Evolutionary conservation across 176 grass and related monocot species (phyloP).

Genomic region (Tillandsia leiboldiana): DNA sequence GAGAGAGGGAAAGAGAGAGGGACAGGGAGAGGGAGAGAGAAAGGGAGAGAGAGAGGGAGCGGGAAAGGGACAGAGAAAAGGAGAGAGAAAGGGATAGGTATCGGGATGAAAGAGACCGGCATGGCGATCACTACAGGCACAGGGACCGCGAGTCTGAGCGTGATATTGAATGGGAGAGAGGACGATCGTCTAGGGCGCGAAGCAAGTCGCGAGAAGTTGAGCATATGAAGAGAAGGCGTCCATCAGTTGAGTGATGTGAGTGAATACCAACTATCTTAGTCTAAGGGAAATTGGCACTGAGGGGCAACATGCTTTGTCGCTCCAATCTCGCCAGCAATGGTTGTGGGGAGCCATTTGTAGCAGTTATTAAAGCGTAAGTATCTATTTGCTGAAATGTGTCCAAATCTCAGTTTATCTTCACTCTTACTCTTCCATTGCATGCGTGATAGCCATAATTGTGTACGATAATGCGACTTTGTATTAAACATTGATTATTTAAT

Average conservation of each 20-base stretch:
- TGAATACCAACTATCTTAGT: neutral
- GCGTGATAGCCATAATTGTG: neutral
- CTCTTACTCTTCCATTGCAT: neutral
- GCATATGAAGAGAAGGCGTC: slow-evolving; percentile 62
- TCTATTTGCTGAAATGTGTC: neutral
- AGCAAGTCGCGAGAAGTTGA: slow-evolving; percentile 67
- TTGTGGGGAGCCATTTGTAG: neutral
- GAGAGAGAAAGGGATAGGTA: slow-evolving; percentile 48
- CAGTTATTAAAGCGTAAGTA: neutral
- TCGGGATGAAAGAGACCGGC: slow-evolving; percentile 60
- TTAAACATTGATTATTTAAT: neutral
- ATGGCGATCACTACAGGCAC: slow-evolving; percentile 49
- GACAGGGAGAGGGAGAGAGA: slow-evolving; percentile 41
- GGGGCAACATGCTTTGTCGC: neutral
- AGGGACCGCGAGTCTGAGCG: slow-evolving; percentile 49
- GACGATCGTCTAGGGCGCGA: slow-evolving; percentile 43
- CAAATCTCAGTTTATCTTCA: neutral
- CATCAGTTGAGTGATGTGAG: slow-evolving; percentile 35
- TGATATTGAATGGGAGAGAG: slow-evolving; percentile 63
- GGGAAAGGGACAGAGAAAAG: slow-evolving; percentile 36
- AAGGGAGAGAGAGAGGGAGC: slow-evolving; percentile 47
- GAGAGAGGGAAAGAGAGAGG: slow-evolving; percentile 36
- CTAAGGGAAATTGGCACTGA: neutral
- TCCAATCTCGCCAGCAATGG: neutral
- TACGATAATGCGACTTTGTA: neutral